A percentile compares a stretch with the other conserved stretches of the same genome.
These are phyloP conservation scores for Leptomonas seymouri DNA, from an alignment of 208 protist genomes.

Conservation along the genomic window DNA sequence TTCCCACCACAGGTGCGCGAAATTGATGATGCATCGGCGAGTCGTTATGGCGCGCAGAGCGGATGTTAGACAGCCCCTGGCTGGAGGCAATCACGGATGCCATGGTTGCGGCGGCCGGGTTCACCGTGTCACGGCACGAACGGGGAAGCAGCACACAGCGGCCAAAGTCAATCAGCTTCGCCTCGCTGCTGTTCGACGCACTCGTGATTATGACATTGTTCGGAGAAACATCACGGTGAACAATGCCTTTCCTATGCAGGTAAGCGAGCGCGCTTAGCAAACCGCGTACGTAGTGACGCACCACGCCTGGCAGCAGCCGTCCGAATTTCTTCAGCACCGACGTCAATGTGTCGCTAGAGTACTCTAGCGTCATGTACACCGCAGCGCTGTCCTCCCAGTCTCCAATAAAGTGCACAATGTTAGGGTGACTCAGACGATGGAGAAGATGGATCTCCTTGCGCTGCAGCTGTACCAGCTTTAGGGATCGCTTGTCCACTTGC, in stretches of 20 bases:
- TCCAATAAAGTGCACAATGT: constrained; percentile 69
- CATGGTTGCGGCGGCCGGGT: background rate
- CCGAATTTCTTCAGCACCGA: constrained; percentile 52
- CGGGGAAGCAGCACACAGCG: constrained; percentile 29
- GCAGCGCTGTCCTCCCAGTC: constrained; percentile 42
- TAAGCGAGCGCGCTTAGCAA: constrained; percentile 69
- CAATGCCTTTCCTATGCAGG: constrained; percentile 60
- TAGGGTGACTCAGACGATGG: constrained; percentile 49
- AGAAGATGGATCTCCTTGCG: constrained; percentile 66
- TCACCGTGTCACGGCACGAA: background rate
- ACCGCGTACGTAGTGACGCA: constrained; percentile 53
- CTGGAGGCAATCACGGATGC: background rate
- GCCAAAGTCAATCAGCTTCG: constrained; percentile 81
- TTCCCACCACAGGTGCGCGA: constrained; percentile 45
- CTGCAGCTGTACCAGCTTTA: constrained; percentile 32
- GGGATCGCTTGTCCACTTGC: constrained; percentile 32
- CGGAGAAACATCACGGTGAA: constrained; percentile 78
- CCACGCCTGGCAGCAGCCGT: constrained; percentile 40
- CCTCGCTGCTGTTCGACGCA: constrained; percentile 56
- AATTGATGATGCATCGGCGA: background rate
- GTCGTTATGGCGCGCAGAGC: background rate
- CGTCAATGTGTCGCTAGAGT: constrained; percentile 66
- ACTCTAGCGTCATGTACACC: constrained; percentile 73
- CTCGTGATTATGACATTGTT: constrained; percentile 82
- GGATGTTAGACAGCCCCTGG: background rate